These are phyloP conservation scores for Nigrospora osmanthi DNA, from an alignment of 2,329 filamentous ascomycete genomes.

Conservation along the genomic window DNA sequence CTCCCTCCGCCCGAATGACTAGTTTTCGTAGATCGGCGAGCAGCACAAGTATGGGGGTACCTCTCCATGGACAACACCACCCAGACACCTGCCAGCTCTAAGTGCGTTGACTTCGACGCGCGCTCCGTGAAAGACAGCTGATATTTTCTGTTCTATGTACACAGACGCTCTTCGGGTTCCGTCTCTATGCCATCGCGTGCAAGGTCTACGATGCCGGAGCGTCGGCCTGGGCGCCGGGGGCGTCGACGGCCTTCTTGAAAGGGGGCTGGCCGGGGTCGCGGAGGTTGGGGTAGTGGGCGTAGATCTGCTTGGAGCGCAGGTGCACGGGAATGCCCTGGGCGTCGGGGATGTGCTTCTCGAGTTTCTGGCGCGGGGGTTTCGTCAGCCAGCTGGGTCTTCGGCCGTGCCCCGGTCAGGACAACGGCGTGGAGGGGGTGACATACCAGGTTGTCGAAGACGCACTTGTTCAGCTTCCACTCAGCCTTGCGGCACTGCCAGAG, in stretches of 20 bases:
- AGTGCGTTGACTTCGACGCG: neutral
- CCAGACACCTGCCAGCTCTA: neutral
- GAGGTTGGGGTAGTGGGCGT: slow-evolving; percentile 42
- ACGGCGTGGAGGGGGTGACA: slow-evolving; percentile 23
- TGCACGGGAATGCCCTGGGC: slow-evolving; percentile 68
- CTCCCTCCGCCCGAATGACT: too few relatives aligned
- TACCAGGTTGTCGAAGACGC: slow-evolving; percentile 93
- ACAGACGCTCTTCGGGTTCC: neutral
- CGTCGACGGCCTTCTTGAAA: slow-evolving; percentile 19
- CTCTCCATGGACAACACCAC: too few relatives aligned
- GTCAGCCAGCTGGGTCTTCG: slow-evolving; percentile 1
- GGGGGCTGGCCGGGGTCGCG: slow-evolving; percentile 21
- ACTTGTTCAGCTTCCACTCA: slow-evolving; percentile 89
- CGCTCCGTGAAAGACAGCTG: neutral
- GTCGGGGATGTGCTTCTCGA: slow-evolving; percentile 75
- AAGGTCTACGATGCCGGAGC: neutral
- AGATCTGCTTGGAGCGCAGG: slow-evolving; percentile 58
- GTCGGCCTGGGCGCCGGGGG: slow-evolving; percentile 18
- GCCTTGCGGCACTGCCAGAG: slow-evolving; percentile 87
- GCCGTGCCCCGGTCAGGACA: neutral
- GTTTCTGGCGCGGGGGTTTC: slow-evolving; percentile 49
- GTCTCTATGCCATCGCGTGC: neutral
- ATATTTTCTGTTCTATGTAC: slow-evolving; percentile 6
- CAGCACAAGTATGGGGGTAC: too few relatives aligned
- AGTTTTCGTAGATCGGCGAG: too few relatives aligned